Conservation (phyloP, 805 yeast species). For the Lipomyces kockii region DNA sequence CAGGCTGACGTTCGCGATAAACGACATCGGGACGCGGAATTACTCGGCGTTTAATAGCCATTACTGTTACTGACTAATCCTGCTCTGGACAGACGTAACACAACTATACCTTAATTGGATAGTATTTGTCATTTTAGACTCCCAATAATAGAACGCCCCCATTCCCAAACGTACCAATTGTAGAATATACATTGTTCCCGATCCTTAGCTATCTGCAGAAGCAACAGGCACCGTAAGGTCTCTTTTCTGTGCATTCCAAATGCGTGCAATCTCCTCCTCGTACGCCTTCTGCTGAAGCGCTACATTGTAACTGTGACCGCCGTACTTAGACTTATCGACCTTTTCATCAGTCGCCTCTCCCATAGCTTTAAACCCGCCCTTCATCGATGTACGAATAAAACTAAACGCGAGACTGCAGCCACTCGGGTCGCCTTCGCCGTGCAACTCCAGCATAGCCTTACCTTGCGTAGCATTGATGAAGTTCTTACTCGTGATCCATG, state of each 20-base stretch:
- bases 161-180: background rate
- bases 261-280: slow-evolving; percentile 83
- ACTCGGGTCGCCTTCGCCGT: slow-evolving; percentile 94
- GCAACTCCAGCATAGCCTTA: slow-evolving; percentile 92
- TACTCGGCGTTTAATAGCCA: no score
- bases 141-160: background rate
- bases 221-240: slow-evolving; percentile 14
- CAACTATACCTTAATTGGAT: no score
- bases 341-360: slow-evolving; percentile 49
- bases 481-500: slow-evolving; percentile 93
- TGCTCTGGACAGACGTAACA: no score
- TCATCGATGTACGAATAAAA: slow-evolving; percentile 88
- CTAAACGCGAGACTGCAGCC: slow-evolving; percentile 90
- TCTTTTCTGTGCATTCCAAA: slow-evolving; percentile 80
- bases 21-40: no score
- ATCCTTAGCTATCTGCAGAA: background rate
- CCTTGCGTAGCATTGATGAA: slow-evolving; percentile 94
- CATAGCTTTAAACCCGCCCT: slow-evolving; percentile 75
- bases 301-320: slow-evolving; percentile 76
- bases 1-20: no score
- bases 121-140: background rate
- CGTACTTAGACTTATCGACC: slow-evolving; percentile 52
- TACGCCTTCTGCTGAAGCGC: slow-evolving; percentile 88
- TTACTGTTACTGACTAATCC: no score
- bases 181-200: background rate